A percentile compares a stretch with the other conserved stretches of the same genome.
These are phyloP conservation scores for Chrysopogon serrulatus DNA, from an alignment of 176 grass and related monocot genomes.

Conservation along the genomic window DNA sequence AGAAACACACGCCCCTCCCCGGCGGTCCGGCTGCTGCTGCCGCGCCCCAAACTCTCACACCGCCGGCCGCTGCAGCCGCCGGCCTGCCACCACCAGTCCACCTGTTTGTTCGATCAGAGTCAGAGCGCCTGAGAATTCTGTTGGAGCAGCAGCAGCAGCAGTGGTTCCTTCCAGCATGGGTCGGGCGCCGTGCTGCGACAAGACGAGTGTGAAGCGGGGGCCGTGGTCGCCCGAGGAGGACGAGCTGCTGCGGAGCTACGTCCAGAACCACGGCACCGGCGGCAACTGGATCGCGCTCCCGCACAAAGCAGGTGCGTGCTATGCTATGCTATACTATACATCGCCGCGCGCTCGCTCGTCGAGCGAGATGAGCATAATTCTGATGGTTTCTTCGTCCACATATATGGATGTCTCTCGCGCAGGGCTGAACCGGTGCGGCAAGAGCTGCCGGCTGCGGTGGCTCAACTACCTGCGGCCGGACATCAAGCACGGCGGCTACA, in stretches of 20 bases:
- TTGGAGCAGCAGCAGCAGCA: not conserved
- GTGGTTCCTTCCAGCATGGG: slow-evolving; percentile 62
- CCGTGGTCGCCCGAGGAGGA: slow-evolving; percentile 97
- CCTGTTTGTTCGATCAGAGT: not conserved
- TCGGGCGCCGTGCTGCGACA: slow-evolving; percentile 93
- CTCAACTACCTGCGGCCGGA: slow-evolving; percentile 89
- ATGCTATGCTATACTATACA: no score
- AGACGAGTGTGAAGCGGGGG: slow-evolving; percentile 79
- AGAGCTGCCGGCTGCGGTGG: slow-evolving; percentile 94
- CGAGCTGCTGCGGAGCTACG: slow-evolving; percentile 63
- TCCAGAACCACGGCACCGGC: slow-evolving; percentile 57
- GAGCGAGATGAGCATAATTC: not conserved
- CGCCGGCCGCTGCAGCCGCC: not conserved
- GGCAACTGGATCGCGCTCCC: slow-evolving; percentile 95
- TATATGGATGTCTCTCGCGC: not conserved
- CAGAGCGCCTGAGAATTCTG: not conserved
- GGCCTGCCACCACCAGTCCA: not conserved
- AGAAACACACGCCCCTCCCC: not conserved
- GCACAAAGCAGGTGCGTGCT: slow-evolving; percentile 73
- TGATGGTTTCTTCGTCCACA: not conserved
- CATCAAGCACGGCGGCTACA: slow-evolving; percentile 94
- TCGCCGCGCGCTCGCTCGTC: not conserved
- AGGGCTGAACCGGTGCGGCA: slow-evolving; percentile 90
- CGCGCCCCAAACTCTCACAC: not conserved
- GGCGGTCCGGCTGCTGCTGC: not conserved